Percentiles rank a stretch among this genome's conserved stretches.
These are phyloP conservation scores for Salix arbutifolia DNA, from an alignment of 345 rosid genomes.

Conservation along the genomic window DNA sequence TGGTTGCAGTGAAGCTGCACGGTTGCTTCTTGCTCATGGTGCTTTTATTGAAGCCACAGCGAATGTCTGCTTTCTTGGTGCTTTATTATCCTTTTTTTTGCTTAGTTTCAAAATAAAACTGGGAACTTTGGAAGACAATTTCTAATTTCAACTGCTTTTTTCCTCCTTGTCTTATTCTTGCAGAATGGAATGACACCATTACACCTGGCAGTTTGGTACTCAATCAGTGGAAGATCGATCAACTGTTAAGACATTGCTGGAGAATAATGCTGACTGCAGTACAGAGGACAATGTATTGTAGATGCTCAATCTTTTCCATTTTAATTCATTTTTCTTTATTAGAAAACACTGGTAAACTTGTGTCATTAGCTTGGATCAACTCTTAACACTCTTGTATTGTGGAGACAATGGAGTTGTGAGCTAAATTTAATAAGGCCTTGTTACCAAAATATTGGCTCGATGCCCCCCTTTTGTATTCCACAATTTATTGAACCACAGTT, in stretches of 20 bases:
- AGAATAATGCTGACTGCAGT: conserved; percentile 82
- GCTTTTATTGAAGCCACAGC: conserved; percentile 90
- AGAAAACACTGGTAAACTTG: conserved; percentile 1
- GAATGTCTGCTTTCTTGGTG: conserved; percentile 44
- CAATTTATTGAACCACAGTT: neutral
- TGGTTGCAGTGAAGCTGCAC: conserved; percentile 80
- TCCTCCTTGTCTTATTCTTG: conserved; percentile 18
- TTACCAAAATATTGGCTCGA: neutral
- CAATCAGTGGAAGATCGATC: conserved; percentile 70
- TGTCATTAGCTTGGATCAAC: neutral
- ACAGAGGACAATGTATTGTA: conserved; percentile 71
- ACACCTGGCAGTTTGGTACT: conserved; percentile 96
- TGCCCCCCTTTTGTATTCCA: neutral
- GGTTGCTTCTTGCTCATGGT: conserved; percentile 75
- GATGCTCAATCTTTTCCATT: neutral
- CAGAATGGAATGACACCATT: conserved; percentile 99
- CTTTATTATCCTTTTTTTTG: neutral
- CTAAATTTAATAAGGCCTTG: neutral
- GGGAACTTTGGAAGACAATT: conserved; percentile 7
- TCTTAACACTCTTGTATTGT: neutral
- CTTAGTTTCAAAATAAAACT: neutral
- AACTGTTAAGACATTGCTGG: conserved; percentile 79
- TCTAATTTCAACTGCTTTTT: neutral
- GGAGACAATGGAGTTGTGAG: neutral
- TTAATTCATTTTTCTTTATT: conserved; percentile 5